Base-by-base conservation (phyloP, 257 asterid genomes). In the Solanum gracilifrons region DNA sequence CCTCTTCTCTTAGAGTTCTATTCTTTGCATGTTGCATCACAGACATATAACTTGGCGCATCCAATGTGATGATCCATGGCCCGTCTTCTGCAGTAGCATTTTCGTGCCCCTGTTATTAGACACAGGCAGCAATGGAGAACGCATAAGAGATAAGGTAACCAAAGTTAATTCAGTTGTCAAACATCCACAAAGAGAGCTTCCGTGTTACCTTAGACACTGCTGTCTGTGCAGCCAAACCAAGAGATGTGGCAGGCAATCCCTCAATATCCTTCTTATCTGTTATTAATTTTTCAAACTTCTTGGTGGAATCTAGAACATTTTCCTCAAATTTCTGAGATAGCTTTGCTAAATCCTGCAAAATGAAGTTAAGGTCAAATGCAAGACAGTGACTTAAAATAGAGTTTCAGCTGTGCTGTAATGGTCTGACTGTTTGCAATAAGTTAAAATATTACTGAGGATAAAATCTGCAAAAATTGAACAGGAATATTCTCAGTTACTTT, bases 181-280 rank as follows among this genome's bases (percentile, higher is more conserved):
- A 39, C 55, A 82, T 33, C 11, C 85, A 82, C 29, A 33, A 43
- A 12, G 43, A 39, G 66, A 62, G 21, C 32, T 20, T 29, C 48
- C 27, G 69, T 72, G 87, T 55, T 90, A 96, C 99, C 97, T 96
- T 97, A 46, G 99, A 94, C 86, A 91, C 95, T 51, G 99, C 99
- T 88, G 99, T 96, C 92, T 97, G 99, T 74, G 99, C 98, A 90
- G 94, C 99, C 92, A 97, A 91, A 85, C 99, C 99, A 88, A 96
- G 98, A 89, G 98, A 96, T 35, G 95, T 87, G 88, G 90, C 93
- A 12, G 98, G 99, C 91, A 97, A 91, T 48, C 99, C 99, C 84
- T 96, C 99, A 87, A 97, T 91, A 41, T 96, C 98, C 86, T 93
- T 94, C 94, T 95, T 96, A 83, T 96, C 97, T 10, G 95, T 96